Percentiles rank a stretch among this genome's conserved stretches.
phyloP scores from a whole-genome alignment of 345 rosid species.

The Cardamine occulta region DNA sequence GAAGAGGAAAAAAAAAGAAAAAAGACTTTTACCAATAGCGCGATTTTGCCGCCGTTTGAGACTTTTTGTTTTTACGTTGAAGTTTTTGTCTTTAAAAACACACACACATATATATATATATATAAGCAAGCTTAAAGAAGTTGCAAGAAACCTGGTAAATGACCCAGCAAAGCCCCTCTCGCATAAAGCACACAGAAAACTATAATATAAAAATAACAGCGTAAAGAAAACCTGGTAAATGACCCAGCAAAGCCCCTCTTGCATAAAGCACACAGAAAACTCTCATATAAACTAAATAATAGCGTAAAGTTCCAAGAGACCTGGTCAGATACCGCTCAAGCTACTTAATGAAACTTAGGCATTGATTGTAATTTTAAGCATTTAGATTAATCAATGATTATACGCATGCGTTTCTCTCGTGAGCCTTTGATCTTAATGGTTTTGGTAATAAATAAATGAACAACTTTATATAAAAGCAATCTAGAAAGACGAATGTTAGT shows the following conservation, averaged over 20 bases:
- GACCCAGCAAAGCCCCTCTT: not conserved
- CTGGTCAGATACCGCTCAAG: not conserved
- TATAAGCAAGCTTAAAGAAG: not conserved
- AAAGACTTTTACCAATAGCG: not conserved
- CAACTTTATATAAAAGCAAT: not conserved
- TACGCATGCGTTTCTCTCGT: not conserved
- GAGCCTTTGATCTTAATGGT: not conserved
- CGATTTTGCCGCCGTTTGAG: constrained; percentile 19
- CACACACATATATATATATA: too few relatives aligned
- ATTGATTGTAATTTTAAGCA: not conserved
- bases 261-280: not conserved
- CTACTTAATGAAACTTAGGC: not conserved
- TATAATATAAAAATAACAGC: not conserved
- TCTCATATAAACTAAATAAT: not conserved
- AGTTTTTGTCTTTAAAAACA: not conserved
- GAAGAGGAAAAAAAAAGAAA: too few relatives aligned
- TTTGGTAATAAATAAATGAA: not conserved
- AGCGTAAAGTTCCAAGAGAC: not conserved
- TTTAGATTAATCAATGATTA: not conserved
- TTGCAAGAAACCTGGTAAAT: constrained; percentile 26
- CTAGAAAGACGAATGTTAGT: constrained; percentile 2
- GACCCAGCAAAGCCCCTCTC: not conserved
- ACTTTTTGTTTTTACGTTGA: constrained; percentile 9
- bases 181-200: not conserved
- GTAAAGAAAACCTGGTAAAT: constrained; percentile 22